Evolutionary conservation across 1,284 basidiomycete genomes (phyloP).

Genomic region (Porphyrellus sp.): DNA sequence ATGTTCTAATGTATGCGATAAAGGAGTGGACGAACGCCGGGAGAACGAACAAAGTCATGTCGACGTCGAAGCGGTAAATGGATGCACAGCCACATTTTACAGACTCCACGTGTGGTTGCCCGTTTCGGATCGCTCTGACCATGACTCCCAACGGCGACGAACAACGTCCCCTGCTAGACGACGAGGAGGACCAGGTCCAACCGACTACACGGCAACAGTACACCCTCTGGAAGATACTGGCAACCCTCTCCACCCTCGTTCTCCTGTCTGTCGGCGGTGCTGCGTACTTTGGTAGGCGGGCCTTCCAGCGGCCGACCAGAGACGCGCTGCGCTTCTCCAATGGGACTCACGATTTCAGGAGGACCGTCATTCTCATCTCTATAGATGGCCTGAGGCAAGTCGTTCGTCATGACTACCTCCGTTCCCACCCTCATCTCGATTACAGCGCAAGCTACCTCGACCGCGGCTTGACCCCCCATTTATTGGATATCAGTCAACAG

Average conservation of each 20-base stretch:
- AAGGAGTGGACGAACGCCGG: constrained; percentile 8
- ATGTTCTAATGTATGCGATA: constrained; percentile 21
- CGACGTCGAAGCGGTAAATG: background rate
- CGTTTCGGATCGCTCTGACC: background rate
- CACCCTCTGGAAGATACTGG: constrained; percentile 16
- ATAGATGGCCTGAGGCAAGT: constrained; percentile 80
- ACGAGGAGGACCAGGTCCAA: constrained; percentile 5
- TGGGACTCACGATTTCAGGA: constrained; percentile 74
- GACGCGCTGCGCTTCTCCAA: constrained; percentile 43
- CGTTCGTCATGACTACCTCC: background rate
- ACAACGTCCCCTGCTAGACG: constrained; percentile 22
- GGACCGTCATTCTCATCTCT: constrained; percentile 80
- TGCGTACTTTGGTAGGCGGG: constrained; percentile 7
- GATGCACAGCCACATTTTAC: constrained; percentile 4
- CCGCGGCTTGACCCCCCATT: constrained; percentile 75
- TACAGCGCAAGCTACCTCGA: constrained; percentile 80
- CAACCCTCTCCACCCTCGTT: constrained; percentile 16
- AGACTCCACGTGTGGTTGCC: background rate
- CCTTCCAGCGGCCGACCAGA: constrained; percentile 4
- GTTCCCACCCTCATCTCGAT: constrained; percentile 5
- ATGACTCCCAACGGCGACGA: constrained; percentile 22
- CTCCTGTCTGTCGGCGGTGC: constrained; percentile 16
- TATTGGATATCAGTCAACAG: constrained; percentile 72
- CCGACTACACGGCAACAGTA: background rate
- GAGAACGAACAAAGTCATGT: constrained; percentile 2